A percentile compares a stretch with the other conserved stretches of the same genome.
phyloP scores from a whole-genome alignment of 495 filamentous ascomycete species.

The Neurospora sp. region DNA sequence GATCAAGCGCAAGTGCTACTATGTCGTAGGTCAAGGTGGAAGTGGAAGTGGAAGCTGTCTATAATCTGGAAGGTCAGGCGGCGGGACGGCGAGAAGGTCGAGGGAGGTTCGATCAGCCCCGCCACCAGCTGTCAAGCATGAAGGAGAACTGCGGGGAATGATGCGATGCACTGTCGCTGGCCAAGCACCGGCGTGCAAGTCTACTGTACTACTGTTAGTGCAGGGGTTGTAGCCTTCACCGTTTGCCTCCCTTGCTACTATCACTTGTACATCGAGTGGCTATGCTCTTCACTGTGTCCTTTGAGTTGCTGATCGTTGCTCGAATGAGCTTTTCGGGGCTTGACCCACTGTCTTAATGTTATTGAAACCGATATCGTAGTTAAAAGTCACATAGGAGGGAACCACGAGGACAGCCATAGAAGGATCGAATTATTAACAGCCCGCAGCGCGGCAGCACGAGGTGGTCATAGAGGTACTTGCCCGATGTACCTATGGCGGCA shows the following conservation, averaged over 20 bases:
- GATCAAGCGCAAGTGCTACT: neutral
- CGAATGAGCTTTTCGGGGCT: neutral
- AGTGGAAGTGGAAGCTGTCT: neutral
- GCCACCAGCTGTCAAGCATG: slow-evolving; percentile 5
- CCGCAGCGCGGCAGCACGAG: neutral
- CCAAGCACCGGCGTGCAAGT: neutral
- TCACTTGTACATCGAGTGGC: neutral
- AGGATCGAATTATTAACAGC: neutral
- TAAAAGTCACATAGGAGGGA: neutral
- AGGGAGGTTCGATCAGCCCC: slow-evolving; percentile 7
- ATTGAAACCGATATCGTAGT: neutral
- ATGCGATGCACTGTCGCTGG: slow-evolving; percentile 7
- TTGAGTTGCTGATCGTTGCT: neutral
- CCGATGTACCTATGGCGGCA: neutral
- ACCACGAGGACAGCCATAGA: neutral
- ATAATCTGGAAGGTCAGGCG: neutral
- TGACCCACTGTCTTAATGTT: neutral
- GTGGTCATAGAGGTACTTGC: neutral
- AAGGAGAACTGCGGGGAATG: slow-evolving; percentile 2
- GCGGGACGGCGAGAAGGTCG: neutral
- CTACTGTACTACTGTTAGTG: neutral
- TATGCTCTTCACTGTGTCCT: neutral
- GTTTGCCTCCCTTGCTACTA: neutral
- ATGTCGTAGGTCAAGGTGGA: neutral
- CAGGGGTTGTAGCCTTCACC: neutral